Evolutionary conservation across 805 yeast species (phyloP).

Genomic region (Barnettozyma sp.): DNA sequence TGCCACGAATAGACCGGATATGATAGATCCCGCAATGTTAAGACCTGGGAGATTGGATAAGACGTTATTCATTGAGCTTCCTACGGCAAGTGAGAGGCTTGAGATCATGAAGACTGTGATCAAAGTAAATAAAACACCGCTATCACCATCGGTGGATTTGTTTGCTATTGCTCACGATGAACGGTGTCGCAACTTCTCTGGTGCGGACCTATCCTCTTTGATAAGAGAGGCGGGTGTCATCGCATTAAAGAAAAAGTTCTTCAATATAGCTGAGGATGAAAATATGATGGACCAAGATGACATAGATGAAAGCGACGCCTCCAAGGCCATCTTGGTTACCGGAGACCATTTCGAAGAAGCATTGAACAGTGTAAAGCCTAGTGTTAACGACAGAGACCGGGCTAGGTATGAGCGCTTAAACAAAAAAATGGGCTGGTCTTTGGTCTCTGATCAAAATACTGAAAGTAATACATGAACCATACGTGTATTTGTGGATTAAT

Average conservation of each 20-base stretch:
- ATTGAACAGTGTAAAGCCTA: slow-evolving; percentile 70
- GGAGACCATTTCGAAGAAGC: slow-evolving; percentile 65
- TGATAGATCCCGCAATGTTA: slow-evolving; percentile 97
- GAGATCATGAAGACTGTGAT: slow-evolving; percentile 80
- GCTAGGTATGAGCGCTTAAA: slow-evolving; percentile 67
- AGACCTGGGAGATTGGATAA: slow-evolving; percentile 96
- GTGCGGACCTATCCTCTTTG: slow-evolving; percentile 91
- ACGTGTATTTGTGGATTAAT: slow-evolving; percentile 5
- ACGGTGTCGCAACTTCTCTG: slow-evolving; percentile 83
- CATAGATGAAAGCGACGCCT: slow-evolving; percentile 29
- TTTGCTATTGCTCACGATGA: slow-evolving; percentile 59
- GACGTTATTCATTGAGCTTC: slow-evolving; percentile 85
- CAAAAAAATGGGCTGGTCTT: slow-evolving; percentile 69
- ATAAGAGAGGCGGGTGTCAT: slow-evolving; percentile 91
- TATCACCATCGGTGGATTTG: slow-evolving; percentile 56
- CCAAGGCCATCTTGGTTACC: slow-evolving; percentile 45
- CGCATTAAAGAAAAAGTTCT: slow-evolving; percentile 73
- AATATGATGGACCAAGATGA: slow-evolving; percentile 38
- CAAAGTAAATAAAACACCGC: slow-evolving; percentile 66
- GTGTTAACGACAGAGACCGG: slow-evolving; percentile 84
- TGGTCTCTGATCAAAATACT: slow-evolving; percentile 28
- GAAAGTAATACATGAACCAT: slow-evolving; percentile 10
- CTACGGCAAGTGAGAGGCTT: slow-evolving; percentile 65
- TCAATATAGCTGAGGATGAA: slow-evolving; percentile 42
- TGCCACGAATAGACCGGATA: slow-evolving; percentile 96